phyloP scores from a whole-genome alignment of 768 basidiomycete species.

The Rhizopogon sp. region DNA sequence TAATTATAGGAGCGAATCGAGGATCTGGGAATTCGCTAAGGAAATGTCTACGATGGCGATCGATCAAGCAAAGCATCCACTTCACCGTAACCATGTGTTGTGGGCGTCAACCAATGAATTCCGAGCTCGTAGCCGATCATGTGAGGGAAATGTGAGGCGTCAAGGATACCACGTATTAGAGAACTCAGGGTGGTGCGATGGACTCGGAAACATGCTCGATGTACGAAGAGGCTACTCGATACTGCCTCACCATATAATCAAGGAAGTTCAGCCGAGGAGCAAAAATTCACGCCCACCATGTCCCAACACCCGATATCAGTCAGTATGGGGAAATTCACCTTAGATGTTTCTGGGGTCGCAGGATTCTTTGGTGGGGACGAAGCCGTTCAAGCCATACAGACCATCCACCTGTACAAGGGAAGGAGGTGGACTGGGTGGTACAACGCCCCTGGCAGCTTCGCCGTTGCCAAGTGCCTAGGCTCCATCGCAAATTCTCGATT shows the following conservation, averaged over 20 bases:
- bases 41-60: too few relatives aligned
- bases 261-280: not conserved
- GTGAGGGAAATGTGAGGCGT: too few relatives aligned
- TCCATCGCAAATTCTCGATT: conserved; percentile 19
- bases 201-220: too few relatives aligned
- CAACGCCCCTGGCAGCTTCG: conserved; percentile 28
- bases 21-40: too few relatives aligned
- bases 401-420: conserved; percentile 26
- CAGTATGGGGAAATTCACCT: conserved; percentile 1
- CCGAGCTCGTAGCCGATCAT: not conserved
- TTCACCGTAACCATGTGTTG: too few relatives aligned
- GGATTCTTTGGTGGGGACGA: conserved; percentile 29
- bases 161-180: not conserved
- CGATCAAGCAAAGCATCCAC: too few relatives aligned
- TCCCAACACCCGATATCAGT: not conserved
- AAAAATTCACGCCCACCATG: not conserved
- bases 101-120: not conserved
- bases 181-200: not conserved
- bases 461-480: conserved; percentile 28
- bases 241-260: not conserved
- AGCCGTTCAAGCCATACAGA: conserved; percentile 26
- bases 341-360: conserved; percentile 24
- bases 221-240: not conserved
- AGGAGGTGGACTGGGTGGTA: conserved; percentile 32
- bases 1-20: too few relatives aligned